Base-by-base conservation (phyloP, 768 basidiomycete species). In the Hericium erinaceus region DNA sequence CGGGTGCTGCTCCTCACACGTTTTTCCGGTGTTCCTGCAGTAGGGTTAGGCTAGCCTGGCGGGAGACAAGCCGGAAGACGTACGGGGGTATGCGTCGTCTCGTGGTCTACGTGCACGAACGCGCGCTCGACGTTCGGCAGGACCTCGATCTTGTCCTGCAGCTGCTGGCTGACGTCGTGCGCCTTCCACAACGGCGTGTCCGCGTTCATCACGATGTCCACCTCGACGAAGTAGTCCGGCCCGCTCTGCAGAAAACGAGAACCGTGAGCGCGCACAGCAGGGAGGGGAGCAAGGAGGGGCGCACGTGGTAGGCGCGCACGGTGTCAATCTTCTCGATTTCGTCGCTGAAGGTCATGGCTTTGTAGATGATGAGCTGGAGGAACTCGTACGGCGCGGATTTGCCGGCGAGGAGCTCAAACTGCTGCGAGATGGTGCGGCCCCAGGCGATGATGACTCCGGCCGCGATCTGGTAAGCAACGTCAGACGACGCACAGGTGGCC, bases 101-200 rank as follows among this genome's bases (percentile, higher is more conserved):
- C 94, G 65, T 95, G 87, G 72, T 97, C 94, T 58, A 95, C 91
- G 67, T 97, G 94, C 24, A 97, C 92, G 69, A 95, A 97, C 39
- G 94, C 94, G 39, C 94, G 77, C 61, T 90, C 93, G 46, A 97
- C 94, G 64, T 91, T 88, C 2, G 93, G 92, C 40, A 97, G 74
- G 15, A 83, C 80, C 67, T 97, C 94, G 50, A 97, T 84, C 72
- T 88, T 91, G 67, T 93, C 92, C 66, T 93, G 91, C 16, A 93
- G 72, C 60, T 85, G 78, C 69, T 93, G 90, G 64, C 87, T 87
- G 58, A 91, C 66, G 68, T 93, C 91, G 67, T 93, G 91, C 18
- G 92, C 90, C 69, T 85, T 86, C 85, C 87, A 91, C 1, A 98
- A 74, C 0, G 93, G 91, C 24, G 93, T 97, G 57, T 83, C 82